Base-by-base conservation (phyloP, 2,329 filamentous ascomycete species). In the Ophioceras dolichostomum region DNA sequence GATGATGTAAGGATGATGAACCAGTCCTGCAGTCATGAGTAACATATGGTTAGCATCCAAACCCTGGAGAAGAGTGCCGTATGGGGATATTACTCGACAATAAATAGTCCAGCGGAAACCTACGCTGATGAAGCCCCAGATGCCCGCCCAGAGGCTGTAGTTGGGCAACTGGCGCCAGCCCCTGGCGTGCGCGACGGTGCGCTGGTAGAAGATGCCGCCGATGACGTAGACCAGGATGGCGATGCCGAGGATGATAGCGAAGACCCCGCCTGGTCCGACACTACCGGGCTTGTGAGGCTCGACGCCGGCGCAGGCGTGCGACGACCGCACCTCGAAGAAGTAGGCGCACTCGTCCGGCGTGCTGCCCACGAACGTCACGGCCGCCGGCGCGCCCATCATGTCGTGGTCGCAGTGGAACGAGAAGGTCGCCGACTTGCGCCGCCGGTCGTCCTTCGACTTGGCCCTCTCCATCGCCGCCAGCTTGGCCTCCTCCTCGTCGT, bases 141-240 rank as follows among this genome's bases (percentile, higher is more conserved):
- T 83, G 38, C 86, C 81, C 21, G 85, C 79, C 91, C 91, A 98
- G 48, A 95, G 73, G 48, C 75, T 78, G 63, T 91, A 95, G 62
- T 98, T 96, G 37, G 91, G 91, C 48, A 95, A 65, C 58, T 98
- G 91, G 48, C 84, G 76, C 91, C 89, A 96, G 34, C 91, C 91
- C 43, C 91, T 73, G 49, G 94, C 87, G 56, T 98, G 85, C 60
- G 88, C 81, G 40, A 98, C 88, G 22, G 86, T 93, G 41, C 91
- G 77, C 59, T 95, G 89, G 65, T 96, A 98, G 44, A 94, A 87
- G 49, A 94, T 83, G 51, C 91, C 91, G 47, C 91, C 91, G 27
- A 93, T 72, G 39, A 94, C 66, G 59, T 98, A 98, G 17, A 91
- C 91, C 9, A 89, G 62, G 27, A 95, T 70, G 9, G 88, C 83